Evolutionary conservation across 257 asterid genomes (phyloP).

Genomic region (Gentiana macrophylla): DNA sequence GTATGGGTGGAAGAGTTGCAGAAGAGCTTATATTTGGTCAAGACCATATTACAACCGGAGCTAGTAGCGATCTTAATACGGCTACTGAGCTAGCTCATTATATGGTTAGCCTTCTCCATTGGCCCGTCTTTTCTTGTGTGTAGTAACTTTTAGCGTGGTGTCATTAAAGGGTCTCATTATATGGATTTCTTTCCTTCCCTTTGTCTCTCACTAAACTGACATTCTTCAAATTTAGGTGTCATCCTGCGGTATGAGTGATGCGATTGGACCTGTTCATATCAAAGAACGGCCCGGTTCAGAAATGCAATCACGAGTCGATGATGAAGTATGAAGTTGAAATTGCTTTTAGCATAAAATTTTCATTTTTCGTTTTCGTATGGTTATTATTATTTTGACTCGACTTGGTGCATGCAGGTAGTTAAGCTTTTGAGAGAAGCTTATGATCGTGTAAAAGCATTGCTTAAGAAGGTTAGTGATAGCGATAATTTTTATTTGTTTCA

Average conservation of each 20-base stretch:
- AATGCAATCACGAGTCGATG: slow-evolving; percentile 87
- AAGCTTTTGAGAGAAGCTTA: slow-evolving; percentile 84
- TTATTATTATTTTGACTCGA: no score
- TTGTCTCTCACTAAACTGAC: no score
- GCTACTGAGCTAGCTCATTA: slow-evolving; percentile 94
- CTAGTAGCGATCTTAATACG: slow-evolving; percentile 74
- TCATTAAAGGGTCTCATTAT: no score
- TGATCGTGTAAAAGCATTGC: slow-evolving; percentile 77
- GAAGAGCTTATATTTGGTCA: slow-evolving; percentile 91
- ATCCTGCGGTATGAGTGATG: slow-evolving; percentile 89
- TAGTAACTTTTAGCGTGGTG: no score
- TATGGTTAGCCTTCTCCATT: slow-evolving; percentile 44
- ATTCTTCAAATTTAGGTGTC: slow-evolving; percentile 42
- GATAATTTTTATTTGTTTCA: background rate
- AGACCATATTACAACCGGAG: slow-evolving; percentile 91
- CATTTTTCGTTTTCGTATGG: no score
- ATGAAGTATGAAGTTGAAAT: slow-evolving; percentile 50
- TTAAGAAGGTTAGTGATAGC: slow-evolving; percentile 54
- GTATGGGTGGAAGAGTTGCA: slow-evolving; percentile 99
- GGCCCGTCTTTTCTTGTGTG: background rate
- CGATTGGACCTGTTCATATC: slow-evolving; percentile 86
- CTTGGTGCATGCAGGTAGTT: slow-evolving; percentile 50
- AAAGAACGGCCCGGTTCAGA: slow-evolving; percentile 93
- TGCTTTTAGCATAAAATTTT: background rate
- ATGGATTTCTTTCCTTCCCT: no score